These are phyloP conservation scores for Aspergillus ochraceus DNA, from an alignment of 2,329 filamentous ascomycete species.

Conservation along the genomic window DNA sequence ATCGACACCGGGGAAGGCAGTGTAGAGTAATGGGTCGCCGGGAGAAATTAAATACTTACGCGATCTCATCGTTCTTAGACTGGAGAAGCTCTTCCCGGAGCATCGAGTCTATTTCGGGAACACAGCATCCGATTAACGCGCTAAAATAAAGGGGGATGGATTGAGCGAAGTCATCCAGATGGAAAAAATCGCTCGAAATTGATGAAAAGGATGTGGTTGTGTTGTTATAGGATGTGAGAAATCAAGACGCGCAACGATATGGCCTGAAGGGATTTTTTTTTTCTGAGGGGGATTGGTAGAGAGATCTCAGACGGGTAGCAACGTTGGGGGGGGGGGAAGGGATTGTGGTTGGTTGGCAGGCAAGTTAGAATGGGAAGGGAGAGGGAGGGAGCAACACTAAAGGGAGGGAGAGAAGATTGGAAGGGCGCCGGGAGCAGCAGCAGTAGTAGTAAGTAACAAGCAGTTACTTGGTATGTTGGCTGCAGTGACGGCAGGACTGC, in stretches of 20 bases:
- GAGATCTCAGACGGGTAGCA: conserved; percentile 18
- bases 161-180: conserved; percentile 45
- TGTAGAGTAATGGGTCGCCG: conserved; percentile 26
- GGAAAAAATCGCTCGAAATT: conserved; percentile 45
- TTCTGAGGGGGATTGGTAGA: background rate
- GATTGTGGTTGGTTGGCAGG: conserved; percentile 22
- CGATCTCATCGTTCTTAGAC: conserved; percentile 53
- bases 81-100: conserved; percentile 51
- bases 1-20: conserved; percentile 18
- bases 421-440: background rate
- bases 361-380: conserved; percentile 13
- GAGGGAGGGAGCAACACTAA: background rate
- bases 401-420: background rate
- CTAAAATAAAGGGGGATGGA: conserved; percentile 40
- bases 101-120: conserved; percentile 50
- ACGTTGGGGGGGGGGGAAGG: conserved; percentile 8
- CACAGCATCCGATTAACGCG: conserved; percentile 52
- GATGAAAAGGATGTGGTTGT: conserved; percentile 45
- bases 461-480: background rate
- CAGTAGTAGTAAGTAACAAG: no score
- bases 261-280: conserved; percentile 34
- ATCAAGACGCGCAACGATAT: conserved; percentile 30
- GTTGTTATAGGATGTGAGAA: conserved; percentile 38
- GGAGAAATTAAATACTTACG: conserved; percentile 44
- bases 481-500: background rate